A percentile compares a stretch with the other conserved stretches of the same genome.
phyloP scores from a whole-genome alignment of 2,329 filamentous ascomycete genomes.

The Colletotrichum melonis region DNA sequence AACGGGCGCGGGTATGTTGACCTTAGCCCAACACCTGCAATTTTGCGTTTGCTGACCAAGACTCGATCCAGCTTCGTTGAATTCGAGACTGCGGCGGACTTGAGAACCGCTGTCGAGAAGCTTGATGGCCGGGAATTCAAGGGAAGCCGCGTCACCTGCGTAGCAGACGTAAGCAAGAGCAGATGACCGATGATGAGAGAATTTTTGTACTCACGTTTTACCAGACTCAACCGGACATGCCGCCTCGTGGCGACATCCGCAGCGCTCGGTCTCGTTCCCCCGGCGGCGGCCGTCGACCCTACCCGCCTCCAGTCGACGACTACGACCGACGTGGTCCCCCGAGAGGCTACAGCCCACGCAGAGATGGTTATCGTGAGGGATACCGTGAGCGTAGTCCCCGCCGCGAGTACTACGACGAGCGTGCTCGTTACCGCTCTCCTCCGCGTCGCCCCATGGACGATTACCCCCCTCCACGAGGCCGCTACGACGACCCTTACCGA shows the following conservation, averaged over 20 bases:
- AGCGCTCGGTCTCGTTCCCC: constrained; percentile 83
- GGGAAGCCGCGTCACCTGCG: constrained; percentile 85
- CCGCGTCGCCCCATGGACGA: constrained; percentile 83
- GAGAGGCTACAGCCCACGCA: constrained; percentile 86
- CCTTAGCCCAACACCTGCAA: not conserved
- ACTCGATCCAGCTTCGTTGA: constrained; percentile 82
- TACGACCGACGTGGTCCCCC: constrained; percentile 86
- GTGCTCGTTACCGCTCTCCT: constrained; percentile 83
- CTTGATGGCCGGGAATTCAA: constrained; percentile 95
- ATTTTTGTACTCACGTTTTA: constrained; percentile 16
- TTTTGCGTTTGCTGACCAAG: not conserved
- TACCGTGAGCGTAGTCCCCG: constrained; percentile 91
- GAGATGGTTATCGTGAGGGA: constrained; percentile 72
- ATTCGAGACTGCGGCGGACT: constrained; percentile 91
- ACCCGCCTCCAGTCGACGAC: constrained; percentile 77
- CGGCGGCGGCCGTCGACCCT: constrained; percentile 68
- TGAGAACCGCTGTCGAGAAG: constrained; percentile 93
- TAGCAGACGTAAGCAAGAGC: constrained; percentile 79
- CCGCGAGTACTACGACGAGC: constrained; percentile 89
- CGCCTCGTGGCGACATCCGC: constrained; percentile 74
- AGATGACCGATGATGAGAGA: not conserved
- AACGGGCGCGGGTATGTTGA: constrained; percentile 86
- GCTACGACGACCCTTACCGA: constrained; percentile 83
- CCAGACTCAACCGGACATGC: constrained; percentile 83
- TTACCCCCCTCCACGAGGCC: constrained; percentile 73